These are phyloP conservation scores for Paraphaeosphaeria minitans DNA, from an alignment of 2,329 filamentous ascomycete genomes.

Conservation along the genomic window DNA sequence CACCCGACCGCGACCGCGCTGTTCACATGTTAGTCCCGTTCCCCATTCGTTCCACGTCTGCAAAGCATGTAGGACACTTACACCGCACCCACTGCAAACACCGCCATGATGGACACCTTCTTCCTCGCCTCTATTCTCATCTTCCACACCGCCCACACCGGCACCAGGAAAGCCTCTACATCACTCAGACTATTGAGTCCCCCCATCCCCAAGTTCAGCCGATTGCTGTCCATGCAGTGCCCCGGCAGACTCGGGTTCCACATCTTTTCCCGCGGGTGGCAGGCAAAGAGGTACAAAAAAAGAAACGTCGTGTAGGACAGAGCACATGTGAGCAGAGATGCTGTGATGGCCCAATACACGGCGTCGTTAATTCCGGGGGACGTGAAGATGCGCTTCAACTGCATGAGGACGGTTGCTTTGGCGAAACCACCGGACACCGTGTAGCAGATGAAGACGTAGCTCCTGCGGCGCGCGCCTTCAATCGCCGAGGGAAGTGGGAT, in stretches of 20 bases:
- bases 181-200: conserved; percentile 17
- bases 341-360: conserved; percentile 18
- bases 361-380: conserved; percentile 3
- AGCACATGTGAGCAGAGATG: conserved; percentile 12
- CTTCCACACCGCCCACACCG: conserved; percentile 18
- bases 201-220: conserved; percentile 16
- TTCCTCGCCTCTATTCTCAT: conserved; percentile 15
- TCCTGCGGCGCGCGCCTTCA: background rate
- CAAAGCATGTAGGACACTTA: background rate
- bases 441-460: conserved; percentile 9
- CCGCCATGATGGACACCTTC: conserved; percentile 20
- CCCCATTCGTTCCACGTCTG: too few relatives aligned
- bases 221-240: conserved; percentile 15
- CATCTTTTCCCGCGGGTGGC: conserved; percentile 17
- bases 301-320: conserved; percentile 16
- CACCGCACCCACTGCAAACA: conserved; percentile 19
- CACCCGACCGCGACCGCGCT: conserved; percentile 12
- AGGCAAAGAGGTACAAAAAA: conserved; percentile 21
- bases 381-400: conserved; percentile 20
- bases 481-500: background rate
- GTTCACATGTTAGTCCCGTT: background rate
- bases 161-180: conserved; percentile 22
- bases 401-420: conserved; percentile 14
- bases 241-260: conserved; percentile 12
- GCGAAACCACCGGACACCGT: conserved; percentile 12